phyloP scores from a whole-genome alignment of 2,329 filamentous ascomycete species.

The Stagonosporopsis cucurbitacearum region DNA sequence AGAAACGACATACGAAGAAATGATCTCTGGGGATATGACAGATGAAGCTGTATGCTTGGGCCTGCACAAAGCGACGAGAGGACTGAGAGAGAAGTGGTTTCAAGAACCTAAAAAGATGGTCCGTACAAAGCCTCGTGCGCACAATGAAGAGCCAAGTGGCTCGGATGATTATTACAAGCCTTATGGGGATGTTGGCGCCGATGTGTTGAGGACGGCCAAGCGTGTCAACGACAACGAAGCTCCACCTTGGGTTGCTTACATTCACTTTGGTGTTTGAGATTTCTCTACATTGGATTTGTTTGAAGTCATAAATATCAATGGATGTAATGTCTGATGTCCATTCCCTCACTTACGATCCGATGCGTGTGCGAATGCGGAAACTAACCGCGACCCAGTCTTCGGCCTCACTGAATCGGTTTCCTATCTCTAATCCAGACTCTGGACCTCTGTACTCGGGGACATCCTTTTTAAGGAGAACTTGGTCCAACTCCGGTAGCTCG shows the following conservation, averaged over 20 bases:
- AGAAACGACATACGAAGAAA: slow-evolving; percentile 31
- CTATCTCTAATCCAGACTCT: too few species aligned
- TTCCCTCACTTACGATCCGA: background rate
- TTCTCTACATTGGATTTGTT: too few species aligned
- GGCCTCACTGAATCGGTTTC: background rate
- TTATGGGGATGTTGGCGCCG: too few species aligned
- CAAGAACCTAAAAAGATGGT: too few species aligned
- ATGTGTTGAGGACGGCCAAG: too few species aligned
- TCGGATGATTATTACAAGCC: too few species aligned
- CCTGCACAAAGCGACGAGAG: slow-evolving; percentile 10
- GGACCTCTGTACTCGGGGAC: too few species aligned
- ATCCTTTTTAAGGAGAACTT: background rate
- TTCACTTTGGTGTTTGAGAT: background rate
- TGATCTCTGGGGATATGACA: slow-evolving; percentile 10
- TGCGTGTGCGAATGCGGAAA: background rate
- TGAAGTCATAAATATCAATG: too few species aligned
- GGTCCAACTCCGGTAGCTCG: background rate
- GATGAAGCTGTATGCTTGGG: slow-evolving; percentile 11
- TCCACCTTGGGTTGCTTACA: background rate
- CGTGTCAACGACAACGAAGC: background rate
- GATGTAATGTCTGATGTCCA: too few species aligned
- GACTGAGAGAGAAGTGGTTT: too few species aligned
- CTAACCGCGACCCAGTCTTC: background rate
- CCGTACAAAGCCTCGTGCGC: too few species aligned
- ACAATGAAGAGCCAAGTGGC: too few species aligned